Conservation (phyloP, 179 eudicot genomes). For the Beta lomatogona region DNA sequence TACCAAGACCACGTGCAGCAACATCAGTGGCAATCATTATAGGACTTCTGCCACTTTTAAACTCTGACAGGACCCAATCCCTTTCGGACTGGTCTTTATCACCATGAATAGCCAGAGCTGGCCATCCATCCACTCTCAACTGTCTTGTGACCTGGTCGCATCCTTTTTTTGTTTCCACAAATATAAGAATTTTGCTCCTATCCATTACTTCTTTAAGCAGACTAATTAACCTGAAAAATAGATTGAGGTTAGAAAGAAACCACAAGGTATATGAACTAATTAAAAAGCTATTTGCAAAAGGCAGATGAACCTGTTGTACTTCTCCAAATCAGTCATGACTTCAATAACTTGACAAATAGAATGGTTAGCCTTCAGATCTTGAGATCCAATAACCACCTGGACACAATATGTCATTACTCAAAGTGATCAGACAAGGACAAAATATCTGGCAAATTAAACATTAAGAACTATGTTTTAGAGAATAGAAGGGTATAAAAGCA, state of each 20-base stretch:
- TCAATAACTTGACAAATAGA: conserved; percentile 82
- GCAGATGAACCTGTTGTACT: conserved; percentile 66
- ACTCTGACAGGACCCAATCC: conserved; percentile 92
- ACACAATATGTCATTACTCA: background rate
- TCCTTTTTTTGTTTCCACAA: conserved; percentile 89
- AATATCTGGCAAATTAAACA: background rate
- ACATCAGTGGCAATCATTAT: conserved; percentile 94
- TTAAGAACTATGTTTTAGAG: background rate
- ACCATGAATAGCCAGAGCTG: conserved; percentile 93
- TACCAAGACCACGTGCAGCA: conserved; percentile 98
- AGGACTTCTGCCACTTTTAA: conserved; percentile 86
- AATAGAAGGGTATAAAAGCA: conserved; percentile 10
- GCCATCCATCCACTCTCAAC: conserved; percentile 94
- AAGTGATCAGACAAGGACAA: background rate
- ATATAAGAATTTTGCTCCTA: conserved; percentile 77
- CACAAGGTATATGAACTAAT: background rate
- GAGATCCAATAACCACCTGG: conserved; percentile 83
- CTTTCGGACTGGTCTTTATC: conserved; percentile 92
- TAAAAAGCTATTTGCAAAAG: background rate
- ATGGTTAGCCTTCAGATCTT: conserved; percentile 85
- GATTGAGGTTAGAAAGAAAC: background rate
- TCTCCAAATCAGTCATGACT: conserved; percentile 72
- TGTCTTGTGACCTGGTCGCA: conserved; percentile 89
- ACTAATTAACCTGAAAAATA: conserved; percentile 58
- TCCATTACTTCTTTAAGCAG: conserved; percentile 86